Evolutionary conservation across 1,139 yeast species (phyloP), one percentile per base, ranked within the genome.

Genomic region (Yamadazyma diospyri): DNA sequence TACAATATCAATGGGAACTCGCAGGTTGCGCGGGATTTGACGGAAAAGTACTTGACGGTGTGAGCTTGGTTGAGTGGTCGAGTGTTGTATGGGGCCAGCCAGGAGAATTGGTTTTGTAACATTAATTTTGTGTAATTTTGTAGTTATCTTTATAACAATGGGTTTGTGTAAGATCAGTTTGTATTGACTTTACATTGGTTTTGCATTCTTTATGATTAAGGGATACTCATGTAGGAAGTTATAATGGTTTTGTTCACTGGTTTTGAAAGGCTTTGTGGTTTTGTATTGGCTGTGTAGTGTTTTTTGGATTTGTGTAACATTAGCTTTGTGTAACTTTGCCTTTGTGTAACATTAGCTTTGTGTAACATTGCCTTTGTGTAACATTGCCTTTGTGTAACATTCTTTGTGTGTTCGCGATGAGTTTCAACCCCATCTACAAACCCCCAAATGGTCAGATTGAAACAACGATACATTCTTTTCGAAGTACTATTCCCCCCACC

Each of bases 391-490:
- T n/a, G n/a, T n/a, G n/a, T n/a, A n/a, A n/a, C n/a, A n/a, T n/a
- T n/a, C n/a, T n/a, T n/a, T n/a, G n/a, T n/a, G n/a, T n/a, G n/a
- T 19, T 19, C 21, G 21, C 21, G 21, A 19, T 19, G 21, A 8
- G 5, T 29, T 21, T 12, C 10, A 6, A 15, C 12, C 19, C 6
- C 12, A n/a, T 11, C 16, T 10, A 19, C 21, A 8, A 10, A n/a
- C 11, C 11, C 8, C 18, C 8, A 4, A 23, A 88, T 89, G 97
- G 97, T 89, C 16, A 73, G 97, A 50, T 67, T 88, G 29, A 89
- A 89, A 55, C 81, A 88, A 20, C 64, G 97, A 44, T 89, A 89
- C 51, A 68, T 89, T 16, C 66, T 88, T 7, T 87, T 89, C 53
- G 95, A 88, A 43, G 59, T 89, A 1, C 56, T 85, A 10, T 79